Conservation (phyloP, 192 early-diverging fungal species). For the Gorgonomyces haynaldii region DNA sequence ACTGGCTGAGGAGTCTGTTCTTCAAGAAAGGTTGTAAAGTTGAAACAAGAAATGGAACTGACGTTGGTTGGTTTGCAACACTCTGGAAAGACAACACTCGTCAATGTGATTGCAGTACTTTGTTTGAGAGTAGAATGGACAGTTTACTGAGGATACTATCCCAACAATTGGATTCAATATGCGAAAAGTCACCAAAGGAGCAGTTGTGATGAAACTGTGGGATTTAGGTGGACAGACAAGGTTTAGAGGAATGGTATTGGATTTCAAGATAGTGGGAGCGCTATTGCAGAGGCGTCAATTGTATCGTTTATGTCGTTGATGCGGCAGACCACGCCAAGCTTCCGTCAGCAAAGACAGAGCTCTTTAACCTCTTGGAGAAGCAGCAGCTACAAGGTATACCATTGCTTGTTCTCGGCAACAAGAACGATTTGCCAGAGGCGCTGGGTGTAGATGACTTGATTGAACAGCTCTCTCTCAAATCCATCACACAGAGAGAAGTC, state of each 20-base stretch:
- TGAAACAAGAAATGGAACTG: constrained; percentile 49
- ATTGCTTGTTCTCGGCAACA: constrained; percentile 95
- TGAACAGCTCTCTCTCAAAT: constrained; percentile 80
- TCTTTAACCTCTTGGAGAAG: constrained; percentile 84
- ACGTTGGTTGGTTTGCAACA: constrained; percentile 50
- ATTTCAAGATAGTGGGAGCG: too few species aligned
- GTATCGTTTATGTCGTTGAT: constrained; percentile 96
- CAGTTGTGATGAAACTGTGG: constrained; percentile 96
- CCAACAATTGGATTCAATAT: constrained; percentile 99
- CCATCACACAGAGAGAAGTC: constrained; percentile 86
- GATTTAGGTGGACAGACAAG: constrained; percentile 97
- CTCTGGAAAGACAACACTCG: constrained; percentile 48
- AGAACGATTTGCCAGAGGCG: constrained; percentile 90
- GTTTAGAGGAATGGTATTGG: constrained; percentile 91
- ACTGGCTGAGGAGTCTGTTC: constrained; percentile 38
- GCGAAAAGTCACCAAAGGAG: constrained; percentile 58
- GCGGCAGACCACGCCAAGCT: constrained; percentile 89
- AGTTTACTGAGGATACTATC: constrained; percentile 68
- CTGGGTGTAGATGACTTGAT: constrained; percentile 80
- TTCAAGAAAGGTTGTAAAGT: constrained; percentile 34
- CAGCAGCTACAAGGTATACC: constrained; percentile 88
- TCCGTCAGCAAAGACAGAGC: constrained; percentile 82
- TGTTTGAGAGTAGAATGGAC: constrained; percentile 7
- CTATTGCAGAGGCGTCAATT: constrained; percentile 79
- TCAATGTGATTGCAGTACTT: constrained; percentile 45